Evolutionary conservation across 2,329 filamentous ascomycete genomes (phyloP).

Genomic region (Botryosphaeria agaves): DNA sequence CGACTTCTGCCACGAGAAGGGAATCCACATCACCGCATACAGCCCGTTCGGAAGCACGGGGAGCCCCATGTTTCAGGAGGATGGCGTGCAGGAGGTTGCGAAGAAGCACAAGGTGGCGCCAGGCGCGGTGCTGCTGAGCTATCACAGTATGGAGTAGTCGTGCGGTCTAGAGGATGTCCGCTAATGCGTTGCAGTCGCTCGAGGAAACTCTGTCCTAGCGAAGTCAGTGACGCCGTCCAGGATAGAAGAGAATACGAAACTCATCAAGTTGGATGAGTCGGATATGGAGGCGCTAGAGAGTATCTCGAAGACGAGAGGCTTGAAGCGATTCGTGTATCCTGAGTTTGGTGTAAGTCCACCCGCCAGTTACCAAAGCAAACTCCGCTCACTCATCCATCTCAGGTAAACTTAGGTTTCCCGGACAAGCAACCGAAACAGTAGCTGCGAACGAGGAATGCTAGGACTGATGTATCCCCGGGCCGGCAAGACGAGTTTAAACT

Average conservation of each 20-base stretch:
- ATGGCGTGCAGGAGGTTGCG: slow-evolving; percentile 27
- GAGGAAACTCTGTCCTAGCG: slow-evolving; percentile 52
- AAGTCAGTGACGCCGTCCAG: slow-evolving; percentile 53
- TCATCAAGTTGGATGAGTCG: slow-evolving; percentile 45
- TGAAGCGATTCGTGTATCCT: slow-evolving; percentile 30
- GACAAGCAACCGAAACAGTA: slow-evolving; percentile 24
- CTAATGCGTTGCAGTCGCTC: slow-evolving; percentile 34
- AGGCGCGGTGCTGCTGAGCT: slow-evolving; percentile 49
- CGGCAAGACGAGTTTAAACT: no score
- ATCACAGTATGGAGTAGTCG: slow-evolving; percentile 39
- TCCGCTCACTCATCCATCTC: slow-evolving; percentile 3
- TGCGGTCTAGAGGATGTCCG: not conserved
- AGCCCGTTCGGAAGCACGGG: slow-evolving; percentile 31
- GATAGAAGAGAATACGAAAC: slow-evolving; percentile 52
- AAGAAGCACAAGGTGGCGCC: slow-evolving; percentile 30
- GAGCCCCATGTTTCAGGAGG: slow-evolving; percentile 28
- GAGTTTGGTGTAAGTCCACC: slow-evolving; percentile 22
- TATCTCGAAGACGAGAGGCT: slow-evolving; percentile 28
- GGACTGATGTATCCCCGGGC: no score
- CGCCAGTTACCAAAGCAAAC: not conserved
- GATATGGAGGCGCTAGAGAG: slow-evolving; percentile 37
- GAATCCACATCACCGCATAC: slow-evolving; percentile 58
- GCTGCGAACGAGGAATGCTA: no score
- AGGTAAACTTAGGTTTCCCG: slow-evolving; percentile 29
- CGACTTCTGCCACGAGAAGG: slow-evolving; percentile 48